phyloP scores from a whole-genome alignment of 2,329 filamentous ascomycete species.

The Fulvia fulva region DNA sequence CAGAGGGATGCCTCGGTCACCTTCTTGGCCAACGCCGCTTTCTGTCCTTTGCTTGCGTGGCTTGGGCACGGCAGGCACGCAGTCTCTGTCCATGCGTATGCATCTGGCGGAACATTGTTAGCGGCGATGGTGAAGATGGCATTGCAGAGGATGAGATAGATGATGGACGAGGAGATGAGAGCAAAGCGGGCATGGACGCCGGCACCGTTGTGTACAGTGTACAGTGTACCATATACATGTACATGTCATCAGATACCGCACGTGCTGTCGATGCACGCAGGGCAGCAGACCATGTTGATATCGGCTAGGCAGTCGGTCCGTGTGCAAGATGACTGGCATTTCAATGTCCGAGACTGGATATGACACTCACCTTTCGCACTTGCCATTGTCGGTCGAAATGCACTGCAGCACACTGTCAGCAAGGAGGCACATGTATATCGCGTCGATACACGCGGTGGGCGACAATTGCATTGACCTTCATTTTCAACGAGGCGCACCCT shows the following conservation, averaged over 20 bases:
- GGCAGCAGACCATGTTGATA: not conserved
- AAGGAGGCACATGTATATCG: not conserved
- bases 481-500: conserved; percentile 27
- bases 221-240: not conserved
- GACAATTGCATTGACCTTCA: conserved; percentile 20
- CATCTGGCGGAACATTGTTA: conserved; percentile 23
- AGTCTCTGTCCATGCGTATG: conserved; percentile 26
- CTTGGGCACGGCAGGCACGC: conserved; percentile 26
- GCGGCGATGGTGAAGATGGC: not conserved
- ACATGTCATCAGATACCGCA: not conserved
- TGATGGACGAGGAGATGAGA: not conserved
- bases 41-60: conserved; percentile 25
- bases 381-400: conserved; percentile 16
- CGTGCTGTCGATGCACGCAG: not conserved
- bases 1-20: conserved; percentile 18
- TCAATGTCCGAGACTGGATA: not conserved
- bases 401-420: conserved; percentile 6
- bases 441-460: not conserved
- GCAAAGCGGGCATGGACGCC: not conserved
- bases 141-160: not conserved
- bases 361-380: conserved; percentile 23
- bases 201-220: not conserved
- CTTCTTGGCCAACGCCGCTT: conserved; percentile 16
- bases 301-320: not conserved
- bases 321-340: not conserved